These are phyloP conservation scores for Puccinia triticina DNA, from an alignment of 1,284 basidiomycete genomes.

Conservation along the genomic window DNA sequence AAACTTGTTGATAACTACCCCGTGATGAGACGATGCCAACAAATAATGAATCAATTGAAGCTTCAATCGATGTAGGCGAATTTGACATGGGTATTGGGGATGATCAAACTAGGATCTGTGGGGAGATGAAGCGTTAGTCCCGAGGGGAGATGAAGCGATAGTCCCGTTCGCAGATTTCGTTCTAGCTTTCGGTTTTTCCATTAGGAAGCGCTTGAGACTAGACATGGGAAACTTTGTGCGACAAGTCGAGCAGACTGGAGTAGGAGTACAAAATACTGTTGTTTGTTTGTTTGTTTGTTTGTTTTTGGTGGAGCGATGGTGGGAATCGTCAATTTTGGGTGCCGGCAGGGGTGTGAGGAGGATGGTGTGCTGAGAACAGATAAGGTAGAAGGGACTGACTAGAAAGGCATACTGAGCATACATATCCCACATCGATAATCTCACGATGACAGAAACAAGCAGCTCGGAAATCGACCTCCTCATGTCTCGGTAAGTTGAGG, in stretches of 20 bases:
- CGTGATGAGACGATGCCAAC: no score
- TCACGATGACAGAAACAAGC: slow-evolving; percentile 98
- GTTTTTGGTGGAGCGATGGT: no score
- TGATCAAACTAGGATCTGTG: no score
- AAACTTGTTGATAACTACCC: no score
- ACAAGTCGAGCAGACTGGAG: slow-evolving; percentile 48
- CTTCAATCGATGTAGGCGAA: no score
- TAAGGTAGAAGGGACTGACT: slow-evolving; percentile 66
- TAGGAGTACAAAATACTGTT: slow-evolving; percentile 47
- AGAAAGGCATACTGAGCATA: slow-evolving; percentile 92
- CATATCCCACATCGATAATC: slow-evolving; percentile 94
- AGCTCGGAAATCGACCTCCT: slow-evolving; percentile 92
- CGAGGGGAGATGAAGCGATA: not conserved
- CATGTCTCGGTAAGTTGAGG: slow-evolving; percentile 84
- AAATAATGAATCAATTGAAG: no score
- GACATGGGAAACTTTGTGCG: slow-evolving; percentile 48
- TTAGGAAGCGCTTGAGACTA: slow-evolving; percentile 40
- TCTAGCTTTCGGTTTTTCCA: slow-evolving; percentile 15
- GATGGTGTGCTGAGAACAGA: not conserved
- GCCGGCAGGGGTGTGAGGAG: no score
- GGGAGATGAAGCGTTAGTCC: not conserved
- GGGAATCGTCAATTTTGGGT: no score
- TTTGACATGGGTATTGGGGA: no score
- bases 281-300: not conserved
- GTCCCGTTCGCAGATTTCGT: slow-evolving; percentile 32